phyloP scores from a whole-genome alignment of 1,139 yeast species.

The Meyerozyma carpophila region DNA sequence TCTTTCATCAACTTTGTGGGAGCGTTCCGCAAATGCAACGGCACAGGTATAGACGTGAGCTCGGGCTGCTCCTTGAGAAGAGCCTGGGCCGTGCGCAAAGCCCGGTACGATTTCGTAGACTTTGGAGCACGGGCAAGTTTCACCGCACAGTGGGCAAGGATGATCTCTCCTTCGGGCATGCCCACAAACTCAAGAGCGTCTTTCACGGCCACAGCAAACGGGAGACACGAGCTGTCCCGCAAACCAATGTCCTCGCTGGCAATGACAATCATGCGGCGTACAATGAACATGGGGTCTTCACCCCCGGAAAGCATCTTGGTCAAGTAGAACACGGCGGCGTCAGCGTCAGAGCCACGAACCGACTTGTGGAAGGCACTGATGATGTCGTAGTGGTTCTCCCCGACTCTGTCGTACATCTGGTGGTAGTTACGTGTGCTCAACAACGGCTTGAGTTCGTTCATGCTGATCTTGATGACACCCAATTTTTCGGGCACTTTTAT shows the following conservation, averaged over 20 bases:
- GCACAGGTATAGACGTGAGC: slow-evolving; percentile 61
- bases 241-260: slow-evolving; percentile 90
- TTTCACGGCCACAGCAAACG: slow-evolving; percentile 81
- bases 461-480: slow-evolving; percentile 26
- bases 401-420: slow-evolving; percentile 75
- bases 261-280: slow-evolving; percentile 85
- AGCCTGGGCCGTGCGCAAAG: slow-evolving; percentile 61
- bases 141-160: slow-evolving; percentile 88
- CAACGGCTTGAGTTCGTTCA: slow-evolving; percentile 34
- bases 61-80: slow-evolving; percentile 56
- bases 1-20: slow-evolving; percentile 90
- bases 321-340: slow-evolving; percentile 83
- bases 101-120: slow-evolving; percentile 79
- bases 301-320: slow-evolving; percentile 89
- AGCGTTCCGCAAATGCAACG: slow-evolving; percentile 84
- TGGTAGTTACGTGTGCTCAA: slow-evolving; percentile 40
- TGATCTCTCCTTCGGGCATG: slow-evolving; percentile 90
- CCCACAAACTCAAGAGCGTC: slow-evolving; percentile 92
- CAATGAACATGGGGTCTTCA: slow-evolving; percentile 89
- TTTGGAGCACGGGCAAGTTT: slow-evolving; percentile 82
- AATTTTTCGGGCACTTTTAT: slow-evolving; percentile 12
- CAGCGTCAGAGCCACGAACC: slow-evolving; percentile 79
- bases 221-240: slow-evolving; percentile 76
- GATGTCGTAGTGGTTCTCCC: slow-evolving; percentile 91
- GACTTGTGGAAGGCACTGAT: slow-evolving; percentile 93